phyloP scores from a whole-genome alignment of 2,329 filamentous ascomycete genomes.

The Trichoderma sp. region DNA sequence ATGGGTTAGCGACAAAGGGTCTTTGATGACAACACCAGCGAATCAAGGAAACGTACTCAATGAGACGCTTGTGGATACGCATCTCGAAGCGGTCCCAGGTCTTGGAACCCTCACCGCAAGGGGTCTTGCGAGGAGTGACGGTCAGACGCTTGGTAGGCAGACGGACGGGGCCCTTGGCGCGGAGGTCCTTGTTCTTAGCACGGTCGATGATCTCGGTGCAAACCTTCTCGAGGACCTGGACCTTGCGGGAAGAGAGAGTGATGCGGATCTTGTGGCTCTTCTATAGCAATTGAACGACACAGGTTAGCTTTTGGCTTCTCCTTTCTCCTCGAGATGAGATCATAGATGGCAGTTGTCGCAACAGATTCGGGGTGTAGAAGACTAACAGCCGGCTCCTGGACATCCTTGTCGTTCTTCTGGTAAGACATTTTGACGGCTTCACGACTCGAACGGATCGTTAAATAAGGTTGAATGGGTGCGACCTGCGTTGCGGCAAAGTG shows the following conservation, averaged over 20 bases:
- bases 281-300: constrained; percentile 59
- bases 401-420: constrained; percentile 94
- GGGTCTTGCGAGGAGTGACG: constrained; percentile 98
- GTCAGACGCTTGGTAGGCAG: constrained; percentile 96
- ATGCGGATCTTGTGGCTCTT: constrained; percentile 99
- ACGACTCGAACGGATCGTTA: constrained; percentile 71
- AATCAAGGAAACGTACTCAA: constrained; percentile 66
- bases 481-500: constrained; percentile 73
- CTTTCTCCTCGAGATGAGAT: not conserved
- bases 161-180: constrained; percentile 97
- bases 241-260: constrained; percentile 94
- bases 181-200: constrained; percentile 96
- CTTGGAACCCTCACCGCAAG: constrained; percentile 99
- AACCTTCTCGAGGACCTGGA: constrained; percentile 95
- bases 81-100: constrained; percentile 99
- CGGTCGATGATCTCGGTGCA: constrained; percentile 98
- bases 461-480: constrained; percentile 5
- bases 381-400: constrained; percentile 82
- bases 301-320: not conserved
- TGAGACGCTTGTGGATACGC: constrained; percentile 98
- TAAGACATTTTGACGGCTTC: constrained; percentile 81
- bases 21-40: not conserved
- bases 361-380: not conserved
- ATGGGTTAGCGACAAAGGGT: constrained; percentile 18
- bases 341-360: not conserved